Evolutionary conservation across 1,139 yeast species (phyloP), one percentile per base, ranked within the genome.

Genomic region (Suhomyces yuchorum): DNA sequence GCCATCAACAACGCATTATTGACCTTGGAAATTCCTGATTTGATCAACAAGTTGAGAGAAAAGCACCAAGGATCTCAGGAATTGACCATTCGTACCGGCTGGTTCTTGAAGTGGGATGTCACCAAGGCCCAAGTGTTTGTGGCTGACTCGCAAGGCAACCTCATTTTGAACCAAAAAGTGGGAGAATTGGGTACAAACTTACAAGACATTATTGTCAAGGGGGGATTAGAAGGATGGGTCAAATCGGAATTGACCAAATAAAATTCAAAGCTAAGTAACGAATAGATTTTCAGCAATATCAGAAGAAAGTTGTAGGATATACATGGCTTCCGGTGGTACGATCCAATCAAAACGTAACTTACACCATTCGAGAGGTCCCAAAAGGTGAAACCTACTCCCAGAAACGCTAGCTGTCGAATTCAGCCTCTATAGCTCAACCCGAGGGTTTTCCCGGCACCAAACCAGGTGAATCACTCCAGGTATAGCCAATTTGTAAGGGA

Each of bases 181-280:
- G 98, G 98, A 51, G 98, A 93, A 67, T 78, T 93, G 55, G 98
- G 99, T 56, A 84, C 92, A 51, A 92, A 92, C 67, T 78, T 93
- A 65, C 99, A 93, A 72, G 99, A 93, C 59, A 93, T 93, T 60
- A 93, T 93, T 57, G 92, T 93, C 58, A 87, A 91, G 68, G 99
- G 99, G 43, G 99, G 99, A 46, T 82, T 93, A 52, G 99, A 93
- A 78, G 96, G 96, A 41, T 93, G 99, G 99, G 98, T 93, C 52
- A 87, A 82, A 70, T 79, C 92, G 40, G 88, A 87, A 67, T 74
- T 87, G 40, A 30, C 41, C 20, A 48, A 50, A 17, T 28, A 42
- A 37, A 35, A 40, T 26, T 20, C 9, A 26, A 18, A 18, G 15
- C n/a, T 18, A 5, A 18, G 8, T 18, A 34, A 5, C 6, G n/a